Evolutionary conservation across 2,329 filamentous ascomycete species (phyloP), one percentile per base, ranked within the genome.

Genomic region (Oidium heveae): DNA sequence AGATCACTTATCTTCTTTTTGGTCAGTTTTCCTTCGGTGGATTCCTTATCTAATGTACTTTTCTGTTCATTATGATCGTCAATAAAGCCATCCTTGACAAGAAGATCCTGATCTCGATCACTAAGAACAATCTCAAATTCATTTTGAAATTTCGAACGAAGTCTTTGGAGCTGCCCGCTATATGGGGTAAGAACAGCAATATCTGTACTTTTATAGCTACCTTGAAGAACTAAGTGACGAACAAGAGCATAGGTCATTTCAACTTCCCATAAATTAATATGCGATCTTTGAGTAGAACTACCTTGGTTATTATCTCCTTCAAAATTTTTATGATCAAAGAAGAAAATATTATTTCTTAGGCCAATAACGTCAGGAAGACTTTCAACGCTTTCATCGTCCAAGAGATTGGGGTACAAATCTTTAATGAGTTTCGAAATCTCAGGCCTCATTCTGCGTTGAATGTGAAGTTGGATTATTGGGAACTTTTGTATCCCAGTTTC

Each of bases 111-210:
- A 43, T 55, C 54, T 28, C 36, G 44, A 6, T 55, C 54, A 12
- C 46, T 24, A 24, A 54, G 33, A 32, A 54, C 22, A 37, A 54
- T 24, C 28, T 54, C 32, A 24, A 54, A 47, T 22, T 37, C n/a
- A 36, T 49, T 39, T 36, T 20, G 39, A 39, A 67, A 54, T 20
- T 60, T 59, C 10, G 18, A 20, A 8, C 58, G 55, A 6, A 63
- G 39, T 20, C 59, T 61, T 43, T 72, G 68, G 1, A 77, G 64
- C 57, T 82, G 78, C 0, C 76, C 77, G 0, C 72, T 64, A 56
- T 83, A 82, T 0, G 78, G 79, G 0, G 82, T 86, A 6, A 88
- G 62, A 0, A 89, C 75, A 0, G 82, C 80, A 56, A 88, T 83
- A 1, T 86, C 78, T 0, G 69, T 69, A 0, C 67, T 65, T 0